Base-by-base conservation (phyloP, 2,329 filamentous ascomycete genomes). In the Epichloe bromicola region DNA sequence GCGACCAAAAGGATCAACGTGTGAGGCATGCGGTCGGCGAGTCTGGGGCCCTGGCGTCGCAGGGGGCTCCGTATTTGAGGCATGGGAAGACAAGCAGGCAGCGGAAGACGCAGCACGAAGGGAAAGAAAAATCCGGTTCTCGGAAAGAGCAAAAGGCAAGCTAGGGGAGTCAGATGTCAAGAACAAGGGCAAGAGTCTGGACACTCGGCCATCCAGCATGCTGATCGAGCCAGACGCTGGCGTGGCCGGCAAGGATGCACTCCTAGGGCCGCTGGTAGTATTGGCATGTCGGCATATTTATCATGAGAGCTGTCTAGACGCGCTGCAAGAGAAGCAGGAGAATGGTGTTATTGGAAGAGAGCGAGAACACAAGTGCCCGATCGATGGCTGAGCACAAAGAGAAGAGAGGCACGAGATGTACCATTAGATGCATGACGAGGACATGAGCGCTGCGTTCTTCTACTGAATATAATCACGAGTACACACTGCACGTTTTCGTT, bases 1-100 rank as follows among this genome's bases (percentile, higher is more conserved):
- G 93, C 76, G 91, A 46, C 89, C 93, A 0, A 76, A 85, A 34
- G 85, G 88, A 0, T 90, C 91, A 50, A 84, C 84, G 0, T 98
- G 94, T 63, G 91, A 96, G 66, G 83, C 82, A 1, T 98, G 94
- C 59, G 83, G 83, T 46, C 79, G 79, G 46, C 76, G 90, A 6
- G 78, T 89, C 2, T 98, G 93, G 91, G 94, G 93, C 0, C 88
- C 90, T 0, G 90, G 89, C 0, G 83, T 88, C 0, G 62, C 67
- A 3, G 85, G 86, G 0, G 77, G 80, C 0, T 77, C 81, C 38
- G 77, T 95, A 1, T 95, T 88, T 73, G 82, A 86, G 48, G 83
- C 83, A 1, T 97, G 88, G 89, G 82, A 93, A 64, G 75, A 77
- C 51, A 78, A 72, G 57, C 74, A 78, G 57, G 68, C 67, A 1